Conservation (phyloP, 202 grass and related monocot genomes). For the Digitaria exilis region DNA sequence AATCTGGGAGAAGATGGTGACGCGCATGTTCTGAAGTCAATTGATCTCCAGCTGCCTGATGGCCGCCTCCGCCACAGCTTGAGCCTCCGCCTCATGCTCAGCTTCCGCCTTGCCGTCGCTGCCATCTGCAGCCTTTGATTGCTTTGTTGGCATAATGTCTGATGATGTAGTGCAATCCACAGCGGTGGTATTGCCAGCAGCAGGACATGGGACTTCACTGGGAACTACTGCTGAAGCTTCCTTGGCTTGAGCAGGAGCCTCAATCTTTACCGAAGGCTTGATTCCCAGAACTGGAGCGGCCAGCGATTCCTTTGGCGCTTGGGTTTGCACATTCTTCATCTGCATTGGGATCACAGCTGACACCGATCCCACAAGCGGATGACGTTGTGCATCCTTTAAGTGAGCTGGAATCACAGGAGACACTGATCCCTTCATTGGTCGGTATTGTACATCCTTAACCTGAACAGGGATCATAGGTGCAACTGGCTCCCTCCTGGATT, state of each 20-base stretch:
- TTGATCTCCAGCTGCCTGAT: slow-evolving; percentile 82
- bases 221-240: slow-evolving; percentile 32
- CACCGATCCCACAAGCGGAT: slow-evolving; percentile 13
- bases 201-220: slow-evolving; percentile 26
- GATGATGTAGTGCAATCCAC: background rate
- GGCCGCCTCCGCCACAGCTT: slow-evolving; percentile 55
- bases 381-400: slow-evolving; percentile 59
- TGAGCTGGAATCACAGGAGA: slow-evolving; percentile 51
- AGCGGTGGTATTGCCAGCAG: background rate
- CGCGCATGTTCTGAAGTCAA: slow-evolving; percentile 8
- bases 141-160: background rate
- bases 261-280: slow-evolving; percentile 34
- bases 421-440: slow-evolving; percentile 28
- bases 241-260: slow-evolving; percentile 46
- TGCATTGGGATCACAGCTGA: slow-evolving; percentile 37
- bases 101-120: slow-evolving; percentile 9
- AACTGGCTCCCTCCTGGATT: slow-evolving; percentile 24
- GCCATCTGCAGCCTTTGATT: background rate
- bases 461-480: slow-evolving; percentile 54
- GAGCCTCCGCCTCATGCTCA: slow-evolving; percentile 36
- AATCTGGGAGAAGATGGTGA: slow-evolving; percentile 42
- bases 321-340: slow-evolving; percentile 46
- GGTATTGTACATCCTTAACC: slow-evolving; percentile 56
- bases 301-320: slow-evolving; percentile 7
- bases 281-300: background rate